Evolutionary conservation across 163 green algal genomes (phyloP).

Genomic region (Chloroidium sp.): DNA sequence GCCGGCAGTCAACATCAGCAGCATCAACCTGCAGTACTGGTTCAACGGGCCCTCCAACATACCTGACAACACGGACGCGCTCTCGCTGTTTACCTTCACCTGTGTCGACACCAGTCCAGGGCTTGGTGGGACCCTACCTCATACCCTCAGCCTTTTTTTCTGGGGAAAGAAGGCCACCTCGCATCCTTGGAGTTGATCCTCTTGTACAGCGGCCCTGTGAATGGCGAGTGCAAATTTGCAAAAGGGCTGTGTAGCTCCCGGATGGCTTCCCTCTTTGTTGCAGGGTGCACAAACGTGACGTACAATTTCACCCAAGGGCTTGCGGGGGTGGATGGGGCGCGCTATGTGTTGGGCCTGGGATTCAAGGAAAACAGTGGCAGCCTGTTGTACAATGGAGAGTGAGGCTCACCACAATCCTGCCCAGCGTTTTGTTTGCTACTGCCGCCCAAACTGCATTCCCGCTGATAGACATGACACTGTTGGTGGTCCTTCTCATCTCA

Average conservation of each 20-base stretch:
- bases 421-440: too few species aligned
- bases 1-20: neutral
- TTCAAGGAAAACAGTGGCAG: conserved; percentile 13
- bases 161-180: neutral
- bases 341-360: conserved; percentile 31
- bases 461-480: too few species aligned
- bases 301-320: conserved; percentile 19
- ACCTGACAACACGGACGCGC: conserved; percentile 8
- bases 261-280: neutral
- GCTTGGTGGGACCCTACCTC: neutral
- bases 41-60: conserved; percentile 25
- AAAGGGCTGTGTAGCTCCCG: too few species aligned
- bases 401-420: too few species aligned
- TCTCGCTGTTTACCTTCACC: conserved; percentile 4
- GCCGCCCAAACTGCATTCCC: too few species aligned
- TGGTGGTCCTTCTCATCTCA: too few species aligned
- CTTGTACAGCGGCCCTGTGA: too few species aligned
- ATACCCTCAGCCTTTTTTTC: neutral
- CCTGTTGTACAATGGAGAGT: conserved; percentile 10
- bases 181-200: too few species aligned
- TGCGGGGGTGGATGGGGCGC: conserved; percentile 12
- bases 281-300: conserved; percentile 25
- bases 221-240: too few species aligned
- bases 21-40: conserved; percentile 38
- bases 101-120: conserved; percentile 17